Evolutionary conservation across 2,329 filamentous ascomycete species (phyloP), one percentile per base, ranked within the genome.

Genomic region (Xylaria digitata): DNA sequence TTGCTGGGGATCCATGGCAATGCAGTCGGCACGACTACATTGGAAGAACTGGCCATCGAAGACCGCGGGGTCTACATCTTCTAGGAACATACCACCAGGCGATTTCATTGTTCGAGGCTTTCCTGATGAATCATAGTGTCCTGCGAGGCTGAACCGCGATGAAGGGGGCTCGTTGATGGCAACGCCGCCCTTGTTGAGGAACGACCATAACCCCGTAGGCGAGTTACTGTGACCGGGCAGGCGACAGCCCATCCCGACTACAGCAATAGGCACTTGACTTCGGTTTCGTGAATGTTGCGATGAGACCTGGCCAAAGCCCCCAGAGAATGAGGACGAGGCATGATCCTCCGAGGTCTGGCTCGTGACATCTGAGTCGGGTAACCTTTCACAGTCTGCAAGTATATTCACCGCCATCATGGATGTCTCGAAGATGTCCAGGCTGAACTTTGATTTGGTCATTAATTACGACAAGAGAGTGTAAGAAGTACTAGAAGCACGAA

Each of bases 51-150:
- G 19, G 26, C 77, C 75, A 56, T 83, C 79, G 46, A 83, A 80
- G 1, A 74, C 71, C 2, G 64, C 52, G 0, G 73, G 73, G 50
- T 82, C 77, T 0, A 78, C 70, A 6, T 79, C 71, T 0, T 78
- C 71, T 3, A 83, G 69, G 65, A 82, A 83, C 77, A 80, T 80
- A 37, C 78, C 79, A 1, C 78, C 79, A 0, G 66, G 71, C 4
- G 11, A 15, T 3, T 56, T 56, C 66, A 69, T 69, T 1, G 66
- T 69, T 4, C 53, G 37, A 3, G 50, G 64, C 2, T 49, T 53
- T 15, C 52, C 53, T 5, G 48, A 30, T 17, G 43, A 42, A 37
- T 69, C 67, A 40, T 69, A 50, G 21, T 69, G 67, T 0, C 49
- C 48, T 2, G 26, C 56, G 11, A 61, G 17, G 11, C 42, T 56